Percentiles rank a stretch among this genome's conserved stretches.
These are phyloP conservation scores for Phytopythium litorale DNA, from an alignment of 352 stramenopile genomes.

Conservation along the genomic window DNA sequence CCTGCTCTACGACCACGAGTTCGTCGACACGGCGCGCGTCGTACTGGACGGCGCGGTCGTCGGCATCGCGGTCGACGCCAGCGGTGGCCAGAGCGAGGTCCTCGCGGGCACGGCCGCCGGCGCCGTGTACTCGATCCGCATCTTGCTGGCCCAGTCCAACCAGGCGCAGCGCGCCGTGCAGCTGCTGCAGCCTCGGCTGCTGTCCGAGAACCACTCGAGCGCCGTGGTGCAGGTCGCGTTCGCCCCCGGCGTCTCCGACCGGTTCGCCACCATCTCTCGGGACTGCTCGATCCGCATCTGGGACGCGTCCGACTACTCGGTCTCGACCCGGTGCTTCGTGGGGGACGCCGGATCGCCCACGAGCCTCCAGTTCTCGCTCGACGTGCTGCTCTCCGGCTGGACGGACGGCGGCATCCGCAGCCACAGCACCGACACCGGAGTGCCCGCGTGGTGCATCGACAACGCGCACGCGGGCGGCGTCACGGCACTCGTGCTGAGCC, in stretches of 20 bases:
- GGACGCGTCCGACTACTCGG: slow-evolving; percentile 87
- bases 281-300: slow-evolving; percentile 90
- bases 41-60: slow-evolving; percentile 64
- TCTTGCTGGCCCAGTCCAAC: slow-evolving; percentile 35
- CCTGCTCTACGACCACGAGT: slow-evolving; percentile 69
- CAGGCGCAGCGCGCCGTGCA: slow-evolving; percentile 18
- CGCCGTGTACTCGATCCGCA: slow-evolving; percentile 64
- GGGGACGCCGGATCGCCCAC: slow-evolving; percentile 59
- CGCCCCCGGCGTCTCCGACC: slow-evolving; percentile 68
- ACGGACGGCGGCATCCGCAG: slow-evolving; percentile 86
- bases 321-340: slow-evolving; percentile 49
- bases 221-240: slow-evolving; percentile 81
- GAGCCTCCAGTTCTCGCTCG: slow-evolving; percentile 80
- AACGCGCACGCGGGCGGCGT: slow-evolving; percentile 89
- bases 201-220: slow-evolving; percentile 79
- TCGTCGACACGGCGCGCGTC: slow-evolving; percentile 65
- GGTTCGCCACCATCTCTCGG: slow-evolving; percentile 85
- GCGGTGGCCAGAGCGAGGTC: slow-evolving; percentile 49
- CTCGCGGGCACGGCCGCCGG: slow-evolving; percentile 77
- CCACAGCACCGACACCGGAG: slow-evolving; percentile 83
- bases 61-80: slow-evolving; percentile 50
- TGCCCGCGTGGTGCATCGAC: slow-evolving; percentile 85
- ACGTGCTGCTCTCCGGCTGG: slow-evolving; percentile 90
- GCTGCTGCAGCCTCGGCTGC: slow-evolving; percentile 15
- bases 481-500: slow-evolving; percentile 84